Evolutionary conservation across 1,139 yeast species (phyloP).

Genomic region (Diutina ranongensis): DNA sequence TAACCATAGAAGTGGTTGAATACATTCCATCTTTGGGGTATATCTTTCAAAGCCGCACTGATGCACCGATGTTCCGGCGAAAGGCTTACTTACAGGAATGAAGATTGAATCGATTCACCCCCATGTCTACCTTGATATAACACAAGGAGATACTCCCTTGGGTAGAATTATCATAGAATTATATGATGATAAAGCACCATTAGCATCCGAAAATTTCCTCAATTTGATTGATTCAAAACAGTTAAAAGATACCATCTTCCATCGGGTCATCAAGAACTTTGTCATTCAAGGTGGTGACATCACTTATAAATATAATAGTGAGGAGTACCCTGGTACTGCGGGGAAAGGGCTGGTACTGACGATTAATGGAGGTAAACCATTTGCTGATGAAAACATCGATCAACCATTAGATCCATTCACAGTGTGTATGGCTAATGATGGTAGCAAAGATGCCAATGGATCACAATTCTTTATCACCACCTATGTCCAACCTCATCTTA

Average conservation of each 20-base stretch:
- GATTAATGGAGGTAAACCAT: constrained; percentile 23
- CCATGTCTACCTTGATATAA: constrained; percentile 46
- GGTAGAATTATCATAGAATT: constrained; percentile 65
- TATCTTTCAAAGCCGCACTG: too few species aligned
- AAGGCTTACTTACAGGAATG: constrained; percentile 13
- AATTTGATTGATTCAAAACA: constrained; percentile 17
- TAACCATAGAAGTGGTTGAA: too few species aligned
- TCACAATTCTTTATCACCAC: constrained; percentile 78
- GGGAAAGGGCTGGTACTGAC: constrained; percentile 49
- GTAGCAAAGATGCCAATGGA: constrained; percentile 43
- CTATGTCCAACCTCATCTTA: constrained; percentile 58
- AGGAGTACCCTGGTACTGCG: constrained; percentile 16
- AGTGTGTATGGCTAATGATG: constrained; percentile 67
- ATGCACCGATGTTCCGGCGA: constrained; percentile 1
- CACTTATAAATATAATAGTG: constrained; percentile 28
- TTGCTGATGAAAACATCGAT: constrained; percentile 51
- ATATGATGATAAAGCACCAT: constrained; percentile 43
- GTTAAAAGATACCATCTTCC: constrained; percentile 39
- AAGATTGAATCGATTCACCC: constrained; percentile 22
- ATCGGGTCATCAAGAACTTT: constrained; percentile 64
- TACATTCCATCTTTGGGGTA: too few species aligned
- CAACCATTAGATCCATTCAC: constrained; percentile 31
- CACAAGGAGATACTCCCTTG: constrained; percentile 28
- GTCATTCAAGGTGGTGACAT: constrained; percentile 74
- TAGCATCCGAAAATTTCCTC: constrained; percentile 42